phyloP scores from a whole-genome alignment of 306 rosid species.

The Pterocarpus santalinus region DNA sequence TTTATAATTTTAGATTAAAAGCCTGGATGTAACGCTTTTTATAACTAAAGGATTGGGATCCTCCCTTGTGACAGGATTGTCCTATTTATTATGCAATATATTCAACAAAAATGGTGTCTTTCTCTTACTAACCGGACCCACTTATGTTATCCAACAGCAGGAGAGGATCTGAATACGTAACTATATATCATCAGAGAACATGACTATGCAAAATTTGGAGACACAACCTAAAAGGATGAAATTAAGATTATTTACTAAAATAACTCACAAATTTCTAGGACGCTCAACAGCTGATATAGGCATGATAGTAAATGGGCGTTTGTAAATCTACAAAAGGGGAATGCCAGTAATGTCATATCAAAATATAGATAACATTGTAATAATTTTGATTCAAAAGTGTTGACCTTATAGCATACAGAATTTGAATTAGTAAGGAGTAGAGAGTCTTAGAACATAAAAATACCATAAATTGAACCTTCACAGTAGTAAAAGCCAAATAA shows the following conservation, averaged over 20 bases:
- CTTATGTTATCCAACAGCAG: background rate
- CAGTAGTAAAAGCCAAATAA: constrained; percentile 9
- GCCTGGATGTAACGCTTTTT: too few species aligned
- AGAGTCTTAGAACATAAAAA: background rate
- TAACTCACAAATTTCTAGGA: constrained; percentile 92
- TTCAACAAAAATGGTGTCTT: too few species aligned
- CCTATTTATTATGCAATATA: too few species aligned
- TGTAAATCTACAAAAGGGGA: constrained; percentile 70
- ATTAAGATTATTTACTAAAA: constrained; percentile 31
- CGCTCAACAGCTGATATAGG: constrained; percentile 81
- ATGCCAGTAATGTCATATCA: background rate
- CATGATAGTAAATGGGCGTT: constrained; percentile 85
- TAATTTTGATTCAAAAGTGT: background rate
- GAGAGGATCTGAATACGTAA: background rate
- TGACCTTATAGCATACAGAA: constrained; percentile 11
- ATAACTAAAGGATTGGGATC: too few species aligned
- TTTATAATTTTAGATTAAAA: too few species aligned
- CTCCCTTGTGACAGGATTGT: too few species aligned
- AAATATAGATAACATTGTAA: constrained; percentile 8
- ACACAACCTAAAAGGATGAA: constrained; percentile 8
- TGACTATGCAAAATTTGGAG: background rate
- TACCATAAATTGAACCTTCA: background rate
- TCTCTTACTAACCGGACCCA: background rate
- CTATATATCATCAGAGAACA: constrained; percentile 8
- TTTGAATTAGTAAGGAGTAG: background rate